Evolutionary conservation across 208 protist species (phyloP).

Genomic region (Leishmania guyanensis): DNA sequence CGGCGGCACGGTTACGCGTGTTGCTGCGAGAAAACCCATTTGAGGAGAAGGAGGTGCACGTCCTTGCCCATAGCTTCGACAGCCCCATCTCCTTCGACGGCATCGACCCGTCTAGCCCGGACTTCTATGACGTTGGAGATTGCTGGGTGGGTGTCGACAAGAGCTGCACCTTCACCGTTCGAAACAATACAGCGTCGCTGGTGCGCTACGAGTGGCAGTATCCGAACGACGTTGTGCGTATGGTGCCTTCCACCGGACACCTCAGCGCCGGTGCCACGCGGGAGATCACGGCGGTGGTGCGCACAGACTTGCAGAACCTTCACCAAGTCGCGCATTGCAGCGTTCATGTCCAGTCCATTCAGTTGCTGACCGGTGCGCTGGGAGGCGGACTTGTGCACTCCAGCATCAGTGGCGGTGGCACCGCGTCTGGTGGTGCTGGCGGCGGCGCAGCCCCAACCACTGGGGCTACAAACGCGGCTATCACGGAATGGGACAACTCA

Average conservation of each 20-base stretch:
- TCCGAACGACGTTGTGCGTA: conserved; percentile 24
- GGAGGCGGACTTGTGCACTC: not conserved
- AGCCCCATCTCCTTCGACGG: conserved; percentile 90
- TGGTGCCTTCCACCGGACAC: conserved; percentile 62
- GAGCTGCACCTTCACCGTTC: conserved; percentile 72
- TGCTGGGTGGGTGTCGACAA: conserved; percentile 73
- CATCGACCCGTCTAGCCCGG: conserved; percentile 74
- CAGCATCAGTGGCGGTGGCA: conserved; percentile 9
- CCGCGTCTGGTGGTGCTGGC: not conserved
- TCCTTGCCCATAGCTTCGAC: conserved; percentile 86
- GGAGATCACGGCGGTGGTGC: conserved; percentile 48
- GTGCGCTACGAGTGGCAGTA: conserved; percentile 86
- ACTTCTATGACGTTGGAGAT: conserved; percentile 89
- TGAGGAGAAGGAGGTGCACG: conserved; percentile 85
- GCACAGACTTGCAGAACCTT: conserved; percentile 27
- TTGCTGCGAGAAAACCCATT: conserved; percentile 93
- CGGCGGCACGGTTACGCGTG: conserved; percentile 67
- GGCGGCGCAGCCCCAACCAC: not conserved
- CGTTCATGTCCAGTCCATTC: conserved; percentile 36
- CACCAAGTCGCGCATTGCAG: conserved; percentile 22
- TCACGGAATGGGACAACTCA: conserved; percentile 69
- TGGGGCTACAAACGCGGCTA: conserved; percentile 16
- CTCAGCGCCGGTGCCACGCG: conserved; percentile 52
- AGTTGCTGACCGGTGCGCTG: conserved; percentile 1
- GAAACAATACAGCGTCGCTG: conserved; percentile 75